Evolutionary conservation across 73 alveolate species (phyloP).

Genomic region (Symbiodinium pilosum): DNA sequence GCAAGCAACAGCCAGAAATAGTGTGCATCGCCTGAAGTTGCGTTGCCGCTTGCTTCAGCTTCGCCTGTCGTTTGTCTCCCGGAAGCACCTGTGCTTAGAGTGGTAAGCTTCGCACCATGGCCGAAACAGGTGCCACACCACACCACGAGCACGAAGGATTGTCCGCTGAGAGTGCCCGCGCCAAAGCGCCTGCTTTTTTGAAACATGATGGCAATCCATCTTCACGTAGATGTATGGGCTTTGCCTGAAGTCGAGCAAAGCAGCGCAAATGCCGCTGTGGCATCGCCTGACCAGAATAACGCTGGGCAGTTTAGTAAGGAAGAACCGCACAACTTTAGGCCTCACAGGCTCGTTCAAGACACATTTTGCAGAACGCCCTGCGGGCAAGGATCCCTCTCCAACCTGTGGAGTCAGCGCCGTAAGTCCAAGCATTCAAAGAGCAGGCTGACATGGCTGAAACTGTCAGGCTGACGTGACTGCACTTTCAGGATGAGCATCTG

Average conservation of each 20-base stretch:
- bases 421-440: too few species aligned
- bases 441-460: not conserved
- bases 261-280: constrained; percentile 10
- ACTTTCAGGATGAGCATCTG: constrained; percentile 45
- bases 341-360: not conserved
- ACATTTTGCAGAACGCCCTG: not conserved
- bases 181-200: constrained; percentile 90
- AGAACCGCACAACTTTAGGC: not conserved
- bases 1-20: not conserved
- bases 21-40: constrained; percentile 40
- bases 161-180: constrained; percentile 55
- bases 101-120: not conserved
- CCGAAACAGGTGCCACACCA: not conserved
- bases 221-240: too few species aligned
- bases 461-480: constrained; percentile 21
- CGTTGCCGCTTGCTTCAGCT: constrained; percentile 57
- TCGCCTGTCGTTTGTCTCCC: constrained; percentile 56
- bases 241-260: not conserved
- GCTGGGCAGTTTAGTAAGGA: not conserved
- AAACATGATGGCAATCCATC: too few species aligned
- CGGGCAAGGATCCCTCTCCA: constrained; percentile 14
- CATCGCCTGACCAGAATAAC: constrained; percentile 21
- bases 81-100: constrained; percentile 39
- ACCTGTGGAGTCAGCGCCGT: too few species aligned
- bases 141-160: constrained; percentile 25